A percentile compares a stretch with the other conserved stretches of the same genome.
Conservation (phyloP, 345 rosid genomes). For the Lepidium didymum region DNA sequence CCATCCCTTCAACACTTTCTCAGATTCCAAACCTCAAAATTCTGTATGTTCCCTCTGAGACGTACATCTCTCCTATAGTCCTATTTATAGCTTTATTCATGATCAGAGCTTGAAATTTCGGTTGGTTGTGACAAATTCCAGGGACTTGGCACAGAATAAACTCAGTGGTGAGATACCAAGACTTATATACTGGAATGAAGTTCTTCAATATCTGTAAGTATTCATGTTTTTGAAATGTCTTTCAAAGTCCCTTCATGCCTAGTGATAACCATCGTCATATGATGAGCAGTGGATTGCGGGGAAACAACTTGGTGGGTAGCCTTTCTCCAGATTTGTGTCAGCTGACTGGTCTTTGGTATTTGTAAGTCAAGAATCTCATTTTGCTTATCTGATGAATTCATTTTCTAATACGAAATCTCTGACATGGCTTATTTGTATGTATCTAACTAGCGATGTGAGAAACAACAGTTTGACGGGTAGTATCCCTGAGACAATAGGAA, state of each 20-base stretch:
- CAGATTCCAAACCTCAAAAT: conserved; percentile 89
- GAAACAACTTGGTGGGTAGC: conserved; percentile 84
- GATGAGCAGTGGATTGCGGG: conserved; percentile 68
- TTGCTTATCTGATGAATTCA: not conserved
- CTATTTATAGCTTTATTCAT: not conserved
- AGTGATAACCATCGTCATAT: not conserved
- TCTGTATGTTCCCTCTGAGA: conserved; percentile 48
- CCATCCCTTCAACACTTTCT: conserved; percentile 82
- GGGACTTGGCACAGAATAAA: conserved; percentile 87
- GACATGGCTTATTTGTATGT: conserved; percentile 3
- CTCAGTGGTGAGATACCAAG: conserved; percentile 95
- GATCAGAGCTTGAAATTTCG: not conserved
- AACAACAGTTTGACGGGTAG: conserved; percentile 94
- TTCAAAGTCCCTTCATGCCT: not conserved
- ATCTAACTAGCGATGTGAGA: conserved; percentile 61
- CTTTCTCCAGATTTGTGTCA: conserved; percentile 92
- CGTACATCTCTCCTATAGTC: not conserved
- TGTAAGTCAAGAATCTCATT: conserved; percentile 54
- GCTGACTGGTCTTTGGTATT: conserved; percentile 90
- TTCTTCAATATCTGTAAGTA: conserved; percentile 92
- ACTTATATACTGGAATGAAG: conserved; percentile 99
- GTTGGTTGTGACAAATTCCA: conserved; percentile 21
- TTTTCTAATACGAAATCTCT: not conserved
- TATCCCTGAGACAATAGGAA: conserved; percentile 87
- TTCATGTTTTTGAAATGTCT: not conserved